Percentiles rank a stretch among this genome's conserved stretches.
Evolutionary conservation across 2,329 filamentous ascomycete species (phyloP).

Genomic region (Claviceps capensis): DNA sequence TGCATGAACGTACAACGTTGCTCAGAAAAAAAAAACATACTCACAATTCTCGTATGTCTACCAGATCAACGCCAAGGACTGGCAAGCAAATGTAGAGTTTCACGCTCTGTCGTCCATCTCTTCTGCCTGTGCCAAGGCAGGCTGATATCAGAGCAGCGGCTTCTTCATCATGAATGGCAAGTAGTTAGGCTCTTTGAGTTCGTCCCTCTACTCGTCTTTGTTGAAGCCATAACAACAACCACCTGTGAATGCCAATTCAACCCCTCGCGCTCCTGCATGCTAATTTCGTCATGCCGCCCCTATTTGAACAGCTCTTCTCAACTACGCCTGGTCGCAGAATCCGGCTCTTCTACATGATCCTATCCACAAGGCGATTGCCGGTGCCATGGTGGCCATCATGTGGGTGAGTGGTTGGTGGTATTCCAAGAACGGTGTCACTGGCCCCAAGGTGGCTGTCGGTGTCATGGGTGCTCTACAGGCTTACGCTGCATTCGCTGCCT

Average conservation of each 20-base stretch:
- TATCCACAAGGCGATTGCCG: slow-evolving; percentile 6
- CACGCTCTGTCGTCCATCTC: slow-evolving; percentile 4
- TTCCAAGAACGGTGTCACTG: slow-evolving; percentile 4
- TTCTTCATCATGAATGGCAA: slow-evolving; percentile 8
- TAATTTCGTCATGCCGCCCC: too few relatives aligned
- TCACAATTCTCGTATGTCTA: neutral
- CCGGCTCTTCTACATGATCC: slow-evolving; percentile 7
- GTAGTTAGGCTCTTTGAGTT: neutral
- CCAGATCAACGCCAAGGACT: slow-evolving; percentile 7
- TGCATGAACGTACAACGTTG: too few relatives aligned
- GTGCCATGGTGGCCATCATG: slow-evolving; percentile 7
- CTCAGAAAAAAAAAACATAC: neutral
- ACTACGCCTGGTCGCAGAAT: slow-evolving; percentile 9
- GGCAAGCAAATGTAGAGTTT: slow-evolving; percentile 7
- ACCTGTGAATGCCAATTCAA: too few relatives aligned
- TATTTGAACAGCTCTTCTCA: slow-evolving; percentile 6
- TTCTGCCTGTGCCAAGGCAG: slow-evolving; percentile 5
- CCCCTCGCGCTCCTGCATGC: too few relatives aligned
- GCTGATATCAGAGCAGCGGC: slow-evolving; percentile 10
- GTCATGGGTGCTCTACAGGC: slow-evolving; percentile 7
- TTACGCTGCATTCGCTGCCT: slow-evolving; percentile 6
- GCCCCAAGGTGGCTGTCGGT: slow-evolving; percentile 4
- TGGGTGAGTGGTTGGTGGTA: slow-evolving; percentile 7
- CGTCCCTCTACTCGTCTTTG: neutral
- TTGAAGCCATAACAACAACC: too few relatives aligned